Conservation (phyloP, 495 filamentous ascomycete genomes). For the Daldinia decipiens region DNA sequence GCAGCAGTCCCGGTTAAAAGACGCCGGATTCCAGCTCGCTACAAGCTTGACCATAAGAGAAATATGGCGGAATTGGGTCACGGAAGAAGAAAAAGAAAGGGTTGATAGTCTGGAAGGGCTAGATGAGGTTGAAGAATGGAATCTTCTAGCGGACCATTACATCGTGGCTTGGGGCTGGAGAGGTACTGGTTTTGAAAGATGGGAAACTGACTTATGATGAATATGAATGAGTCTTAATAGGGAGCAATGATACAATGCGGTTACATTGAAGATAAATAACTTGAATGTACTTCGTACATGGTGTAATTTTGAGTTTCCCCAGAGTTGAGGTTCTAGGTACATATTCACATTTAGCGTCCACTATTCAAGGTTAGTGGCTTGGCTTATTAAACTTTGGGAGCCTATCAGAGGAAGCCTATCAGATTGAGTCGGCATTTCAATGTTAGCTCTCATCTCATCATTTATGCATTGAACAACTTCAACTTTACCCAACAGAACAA, state of each 20-base stretch:
- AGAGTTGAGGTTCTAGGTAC: not conserved
- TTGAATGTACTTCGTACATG: too few species aligned
- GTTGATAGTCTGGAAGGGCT: conserved; percentile 84
- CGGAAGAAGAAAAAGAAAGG: conserved; percentile 77
- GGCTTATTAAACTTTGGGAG: not conserved
- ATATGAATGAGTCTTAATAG: not conserved
- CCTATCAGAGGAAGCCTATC: not conserved
- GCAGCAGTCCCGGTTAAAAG: conserved; percentile 71
- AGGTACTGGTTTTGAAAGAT: conserved; percentile 45
- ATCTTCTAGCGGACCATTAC: conserved; percentile 87
- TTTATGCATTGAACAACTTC: not conserved
- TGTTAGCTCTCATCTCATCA: conserved; percentile 3
- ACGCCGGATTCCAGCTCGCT: conserved; percentile 71
- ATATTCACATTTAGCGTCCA: not conserved
- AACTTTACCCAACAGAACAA: not conserved
- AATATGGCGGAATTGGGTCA: conserved; percentile 81
- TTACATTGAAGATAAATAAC: too few species aligned
- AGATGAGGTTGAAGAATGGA: conserved; percentile 97
- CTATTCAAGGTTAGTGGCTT: conserved; percentile 3
- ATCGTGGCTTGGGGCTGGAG: conserved; percentile 81
- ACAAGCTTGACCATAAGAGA: conserved; percentile 69
- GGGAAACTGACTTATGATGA: conserved; percentile 29
- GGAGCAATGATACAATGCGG: too few species aligned
- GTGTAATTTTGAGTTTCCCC: not conserved
- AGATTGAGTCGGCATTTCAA: not conserved